Base-by-base conservation (phyloP, 2,329 filamentous ascomycete species). In the Colletotrichum graminicola region DNA sequence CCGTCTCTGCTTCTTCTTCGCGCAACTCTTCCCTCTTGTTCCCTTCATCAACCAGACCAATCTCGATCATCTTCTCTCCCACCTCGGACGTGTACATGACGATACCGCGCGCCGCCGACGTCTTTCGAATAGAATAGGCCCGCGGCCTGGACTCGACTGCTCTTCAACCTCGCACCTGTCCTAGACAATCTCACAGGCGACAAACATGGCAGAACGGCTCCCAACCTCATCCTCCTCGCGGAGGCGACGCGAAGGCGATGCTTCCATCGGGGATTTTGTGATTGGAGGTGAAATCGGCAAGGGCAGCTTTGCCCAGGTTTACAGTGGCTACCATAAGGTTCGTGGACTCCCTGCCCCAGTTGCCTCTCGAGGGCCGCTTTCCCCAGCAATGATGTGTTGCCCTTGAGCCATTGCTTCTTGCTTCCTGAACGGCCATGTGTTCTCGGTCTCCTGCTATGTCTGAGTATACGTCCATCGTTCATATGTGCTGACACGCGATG, bases 261-360 rank as follows among this genome's bases (percentile, higher is more conserved):
- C 70, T 21, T 65, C 66, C 36, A 80, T 96, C 77, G 94, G 94
- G 75, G 90, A 92, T 78, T 98, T 97, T 82, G 88, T 89, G 77
- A 91, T 95, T 78, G 90, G 94, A 76, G 91, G 93, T 76, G 94
- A 98, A 84, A 98, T 98, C 80, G 96, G 96, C 74, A 96, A 96
- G 84, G 96, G 96, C 74, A 98, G 96, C 85, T 99, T 98, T 85
- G 96, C 96, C 75, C 94, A 94, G 76, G 96, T 99, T 75, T 98
- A 96, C 81, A 90, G 93, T 80, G 94, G 93, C 74, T 90, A 91
- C 76, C 93, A 97, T 83, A 92, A 92, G 84, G 94, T 97, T 84
- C 83, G 91, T 73, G 21, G 41, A 26, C 61, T 55, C 54, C 29
- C 51, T 84, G 66, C 57, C 45, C 70, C n/a, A 62, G 64, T 47